Evolutionary conservation across 495 filamentous ascomycete species (phyloP), one percentile per base, ranked within the genome.

Genomic region (Neurospora discreta): DNA sequence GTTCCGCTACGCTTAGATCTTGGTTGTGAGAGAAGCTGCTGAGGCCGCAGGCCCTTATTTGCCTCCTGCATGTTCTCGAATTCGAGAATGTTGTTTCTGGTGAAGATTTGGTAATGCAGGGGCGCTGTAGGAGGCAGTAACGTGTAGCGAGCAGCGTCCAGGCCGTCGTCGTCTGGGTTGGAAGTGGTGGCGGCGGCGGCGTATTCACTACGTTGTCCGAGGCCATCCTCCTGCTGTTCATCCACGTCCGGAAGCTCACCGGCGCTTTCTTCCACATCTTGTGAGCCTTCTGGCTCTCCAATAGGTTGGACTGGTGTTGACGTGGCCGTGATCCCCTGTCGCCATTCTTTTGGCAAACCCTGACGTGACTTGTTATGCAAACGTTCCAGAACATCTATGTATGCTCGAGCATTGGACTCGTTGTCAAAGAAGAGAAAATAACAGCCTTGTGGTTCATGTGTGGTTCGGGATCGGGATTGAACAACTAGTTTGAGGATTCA

Each of bases 351-450:
- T 10, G 80, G 79, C 10, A 80, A 78, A 70, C 82, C 74, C 13
- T 73, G 60, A 68, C 77, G 78, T n/a, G 81, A 75, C 6, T 88
- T 73, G 1, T 72, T 73, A 77, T 87, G 86, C 5, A 89, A 78
- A 5, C 80, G 77, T 16, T 73, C 72, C 9, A 85, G 81, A 39
- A 87, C 78, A 41, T 82, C 77, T 30, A 82, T 81, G 81, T 91
- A 92, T 9, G 83, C 82, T 8, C 75, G 58, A 1, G 90, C 90
- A 30, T 86, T 83, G n/a, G 80, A 78, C 18, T 75, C 71, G n/a
- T 80, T 83, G 73, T 85, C 81, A 78, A 92, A 92, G 39, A 90
- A 81, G 58, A 92, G 78, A 78, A 85, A 90, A 81, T 91, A 92
- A 73, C 84, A 81, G 39, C 83, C 86, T 1, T 80, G 76, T 26